Base-by-base conservation (phyloP, 1,284 basidiomycete genomes). In the Meripilus lineatus region DNA sequence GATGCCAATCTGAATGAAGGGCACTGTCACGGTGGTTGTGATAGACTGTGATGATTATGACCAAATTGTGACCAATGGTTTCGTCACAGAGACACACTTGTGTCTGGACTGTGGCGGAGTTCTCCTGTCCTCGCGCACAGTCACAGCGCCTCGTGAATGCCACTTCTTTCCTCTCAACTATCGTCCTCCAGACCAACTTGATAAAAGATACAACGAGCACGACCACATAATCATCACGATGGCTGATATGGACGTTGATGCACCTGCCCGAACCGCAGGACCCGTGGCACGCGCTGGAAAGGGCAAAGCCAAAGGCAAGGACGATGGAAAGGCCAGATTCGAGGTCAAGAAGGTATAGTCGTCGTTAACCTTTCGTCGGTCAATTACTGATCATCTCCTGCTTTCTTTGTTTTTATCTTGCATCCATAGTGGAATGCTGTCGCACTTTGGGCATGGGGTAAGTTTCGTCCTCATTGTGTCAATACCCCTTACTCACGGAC, bases 381-480 rank as follows among this genome's bases (percentile, higher is more conserved):
- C n/a, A n/a, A 30, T 44, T 40, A 23, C 40, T 49, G 11, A 42
- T 21, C 15, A 15, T 26, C 32, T 40, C 32, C 8, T 3, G n/a
- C n/a, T 5, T 26, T 26, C 22, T 39, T 13, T 20, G 17, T 15
- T 22, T 47, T n/a, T 8, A 20, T 36, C 11, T 18, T 36, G 11
- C 22, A 38, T 23, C 30, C 39, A 32, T 54, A 96, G 93, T 97
- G 93, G 93, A 95, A 95, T 58, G 93, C 93, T 23, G 93, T 96
- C 45, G 78, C 93, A 2, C 74, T 97, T 1, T 97, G 93, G 93
- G 90, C 93, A 22, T 97, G 93, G 93, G 93, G 92, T 93, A 51
- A 50, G 78, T 65, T 6, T 13, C 17, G 39, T 17, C 30, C 11
- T 32, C 28, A 25, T 37, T 3, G 32, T 26, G 13, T 15, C 30